Evolutionary conservation across 805 yeast genomes (phyloP), one percentile per base, ranked within the genome.

Genomic region (Saccharomycopsis sp.): DNA sequence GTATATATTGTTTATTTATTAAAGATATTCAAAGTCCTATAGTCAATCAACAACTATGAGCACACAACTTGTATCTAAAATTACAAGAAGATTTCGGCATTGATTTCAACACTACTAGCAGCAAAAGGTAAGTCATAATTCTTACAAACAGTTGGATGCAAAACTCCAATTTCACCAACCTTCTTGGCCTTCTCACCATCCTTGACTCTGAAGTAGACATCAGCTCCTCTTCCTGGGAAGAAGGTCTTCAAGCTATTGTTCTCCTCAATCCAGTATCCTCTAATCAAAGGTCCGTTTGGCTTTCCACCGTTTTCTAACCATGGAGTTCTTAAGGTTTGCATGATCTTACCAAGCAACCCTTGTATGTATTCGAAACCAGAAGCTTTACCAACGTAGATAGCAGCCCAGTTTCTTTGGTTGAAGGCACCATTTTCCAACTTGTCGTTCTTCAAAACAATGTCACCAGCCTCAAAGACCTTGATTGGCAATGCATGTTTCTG

Each of bases 181-280:
- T 75, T 79, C 66, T 78, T 72, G 15, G 79, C 81, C 47, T 79
- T 76, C 38, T 73, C 86, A 60, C 83, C 86, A 59, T 81, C 82
- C 60, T 75, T 79, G 58, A 78, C 74, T 78, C 96, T 84, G 75
- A 84, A 88, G 74, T 79, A 82, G 63, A 94, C 80, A 68, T 82
- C 85, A 56, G 99, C 99, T 62, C 97, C 97, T 78, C 99, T 87
- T 49, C 98, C 99, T 47, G 97, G 96, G 87, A 94, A 94, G 75
- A 80, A 93, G 61, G 92, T 87, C 54, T 84, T 79, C 69, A 84
- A 79, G 25, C 78, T 76, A 56, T 73, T 73, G 68, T 85, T 89
- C 70, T 86, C 85, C 72, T 84, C 88, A 59, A 87, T 86, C 94
- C 94, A 88, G 75, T 83, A 88, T 56, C 97, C 97, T 76, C 94